A percentile compares a stretch with the other conserved stretches of the same genome.
These are phyloP conservation scores for Sporisorium iseilematis-ciliati DNA, from an alignment of 1,284 basidiomycete species.

Conservation along the genomic window DNA sequence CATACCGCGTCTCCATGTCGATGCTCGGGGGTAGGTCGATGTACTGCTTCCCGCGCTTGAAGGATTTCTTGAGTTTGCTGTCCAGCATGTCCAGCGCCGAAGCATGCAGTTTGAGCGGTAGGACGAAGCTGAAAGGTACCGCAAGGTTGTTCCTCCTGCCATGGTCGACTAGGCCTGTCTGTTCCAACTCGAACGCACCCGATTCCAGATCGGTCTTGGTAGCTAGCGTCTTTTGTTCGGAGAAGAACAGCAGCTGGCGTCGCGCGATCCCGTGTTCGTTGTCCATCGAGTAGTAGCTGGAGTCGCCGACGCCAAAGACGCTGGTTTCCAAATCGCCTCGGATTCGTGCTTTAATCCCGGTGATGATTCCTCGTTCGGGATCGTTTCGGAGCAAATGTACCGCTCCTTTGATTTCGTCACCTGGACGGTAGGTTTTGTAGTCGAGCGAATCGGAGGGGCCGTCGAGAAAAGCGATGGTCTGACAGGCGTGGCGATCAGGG, in stretches of 20 bases:
- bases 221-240: conserved; percentile 43
- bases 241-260: conserved; percentile 50
- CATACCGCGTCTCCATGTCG: conserved; percentile 52
- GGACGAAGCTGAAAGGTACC: conserved; percentile 48
- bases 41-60: conserved; percentile 49
- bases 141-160: conserved; percentile 53
- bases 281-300: conserved; percentile 53
- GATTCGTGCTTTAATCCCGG: conserved; percentile 51
- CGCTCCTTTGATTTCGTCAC: conserved; percentile 51
- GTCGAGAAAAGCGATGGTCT: conserved; percentile 53
- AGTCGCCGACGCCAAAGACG: conserved; percentile 50
- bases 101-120: conserved; percentile 51
- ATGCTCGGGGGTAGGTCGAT: conserved; percentile 50
- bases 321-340: conserved; percentile 52
- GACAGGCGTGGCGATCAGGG: conserved; percentile 34
- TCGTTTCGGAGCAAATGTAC: conserved; percentile 50
- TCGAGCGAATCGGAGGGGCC: conserved; percentile 47
- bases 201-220: conserved; percentile 43
- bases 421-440: conserved; percentile 53
- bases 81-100: conserved; percentile 52
- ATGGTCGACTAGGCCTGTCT: conserved; percentile 49
- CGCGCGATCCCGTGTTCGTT: conserved; percentile 49
- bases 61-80: conserved; percentile 50
- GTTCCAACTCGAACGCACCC: conserved; percentile 39
- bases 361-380: conserved; percentile 47